These are phyloP conservation scores for Aspergillus calidoustus DNA, from an alignment of 2,329 filamentous ascomycete species.

Conservation along the genomic window DNA sequence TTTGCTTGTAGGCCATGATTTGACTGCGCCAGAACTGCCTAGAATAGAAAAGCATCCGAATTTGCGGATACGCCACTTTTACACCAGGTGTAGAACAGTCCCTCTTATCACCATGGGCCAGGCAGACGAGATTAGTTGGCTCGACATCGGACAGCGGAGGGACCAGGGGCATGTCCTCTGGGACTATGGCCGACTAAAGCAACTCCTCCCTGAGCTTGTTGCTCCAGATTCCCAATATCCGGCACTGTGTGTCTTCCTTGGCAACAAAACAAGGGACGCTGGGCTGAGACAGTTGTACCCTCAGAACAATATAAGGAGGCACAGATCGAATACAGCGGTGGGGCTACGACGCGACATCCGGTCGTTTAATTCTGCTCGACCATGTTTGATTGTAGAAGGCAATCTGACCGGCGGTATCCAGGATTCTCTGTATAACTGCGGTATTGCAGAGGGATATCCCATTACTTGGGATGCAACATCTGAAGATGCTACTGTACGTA, in stretches of 20 bases:
- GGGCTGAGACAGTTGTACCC: conserved; percentile 1
- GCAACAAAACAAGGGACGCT: conserved; percentile 1
- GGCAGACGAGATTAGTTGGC: neutral
- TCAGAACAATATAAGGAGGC: conserved; percentile 3
- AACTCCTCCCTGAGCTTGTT: neutral
- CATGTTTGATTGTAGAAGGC: conserved; percentile 3
- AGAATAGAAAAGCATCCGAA: neutral
- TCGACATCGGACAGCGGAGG: neutral
- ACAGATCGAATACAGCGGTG: neutral
- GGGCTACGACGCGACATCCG: conserved; percentile 4
- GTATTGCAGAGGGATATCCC: neutral
- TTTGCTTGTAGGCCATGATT: neutral
- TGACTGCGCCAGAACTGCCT: neutral
- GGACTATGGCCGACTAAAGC: conserved; percentile 4
- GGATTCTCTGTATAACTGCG: neutral
- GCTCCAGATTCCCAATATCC: neutral
- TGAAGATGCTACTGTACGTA: neutral
- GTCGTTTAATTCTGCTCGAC: neutral
- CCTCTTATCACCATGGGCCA: neutral
- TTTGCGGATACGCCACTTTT: neutral
- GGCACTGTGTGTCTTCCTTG: conserved; percentile 6
- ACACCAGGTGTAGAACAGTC: neutral
- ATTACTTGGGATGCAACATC: neutral
- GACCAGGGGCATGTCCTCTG: neutral
- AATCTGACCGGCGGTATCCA: neutral